Base-by-base conservation (phyloP, 139 green algal genomes). In the Chlamydomonas urium region DNA sequence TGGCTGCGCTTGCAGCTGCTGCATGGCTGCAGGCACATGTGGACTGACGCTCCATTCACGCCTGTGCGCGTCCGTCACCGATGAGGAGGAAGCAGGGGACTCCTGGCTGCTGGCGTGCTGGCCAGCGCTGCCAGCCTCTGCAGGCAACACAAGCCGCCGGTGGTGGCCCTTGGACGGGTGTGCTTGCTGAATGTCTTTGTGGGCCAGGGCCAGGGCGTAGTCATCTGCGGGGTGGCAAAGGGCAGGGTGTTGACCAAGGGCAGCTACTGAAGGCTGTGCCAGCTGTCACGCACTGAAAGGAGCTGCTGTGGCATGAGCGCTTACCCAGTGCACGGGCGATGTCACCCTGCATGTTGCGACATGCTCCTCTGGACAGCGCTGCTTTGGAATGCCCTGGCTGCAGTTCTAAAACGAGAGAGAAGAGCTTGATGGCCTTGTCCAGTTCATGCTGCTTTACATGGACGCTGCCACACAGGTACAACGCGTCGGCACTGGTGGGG, bases 321-420 rank as follows among this genome's bases (percentile, higher is more conserved):
- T 72, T 57, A 92, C 88, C 85, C 38, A 93, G 91, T 6, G 89
- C 89, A 31, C 76, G 71, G 1, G 76, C 72, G 50, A 90, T 90
- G 5, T 88, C 72, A 2, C 83, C 89, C 61, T 86, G 84, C 1
- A 86, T 71, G 71, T 91, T 94, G 33, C 80, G 74, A 81, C 90
- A 95, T 5, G 84, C 85, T 0, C 73, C 90, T 8, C 89, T 78
- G 1, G 84, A 79, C 71, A 93, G 93, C 1, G 82, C 69, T 21
- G 90, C 90, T 57, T 93, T 93, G 45, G 85, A 74, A 65, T 94
- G 83, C 34, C 81, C 75, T 1, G 89, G 86, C 28, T 94, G 83
- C 33, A 92, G 65, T 2, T 75, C 35, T 5, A 95, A 80, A 10
- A 88, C 84, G 1, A 56, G 61, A 2, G 73, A 84, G 79, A 89